Evolutionary conservation across 2,329 filamentous ascomycete species (phyloP).

Genomic region (Trichoderma pleuroti): DNA sequence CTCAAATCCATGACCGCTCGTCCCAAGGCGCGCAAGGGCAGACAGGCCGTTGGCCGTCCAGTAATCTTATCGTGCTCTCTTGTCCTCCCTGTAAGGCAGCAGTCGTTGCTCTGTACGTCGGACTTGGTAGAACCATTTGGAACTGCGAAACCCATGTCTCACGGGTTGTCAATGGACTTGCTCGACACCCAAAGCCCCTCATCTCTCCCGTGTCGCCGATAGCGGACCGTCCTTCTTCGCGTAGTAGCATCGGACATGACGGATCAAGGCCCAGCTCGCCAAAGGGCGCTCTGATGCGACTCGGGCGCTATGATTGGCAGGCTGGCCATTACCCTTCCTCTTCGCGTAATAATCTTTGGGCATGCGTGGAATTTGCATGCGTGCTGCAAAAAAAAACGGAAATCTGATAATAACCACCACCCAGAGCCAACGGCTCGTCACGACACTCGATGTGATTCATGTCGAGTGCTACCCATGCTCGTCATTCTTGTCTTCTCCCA

Average conservation of each 20-base stretch:
- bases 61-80: not conserved
- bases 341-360: conserved; percentile 17
- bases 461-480: not conserved
- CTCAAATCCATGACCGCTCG: not conserved
- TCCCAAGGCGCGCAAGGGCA: not conserved
- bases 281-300: conserved; percentile 6
- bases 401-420: conserved; percentile 15
- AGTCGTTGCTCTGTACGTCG: not conserved
- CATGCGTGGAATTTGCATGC: not conserved
- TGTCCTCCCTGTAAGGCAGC: not conserved
- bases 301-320: conserved; percentile 6
- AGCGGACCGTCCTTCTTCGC: not conserved
- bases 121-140: not conserved
- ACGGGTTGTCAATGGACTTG: not conserved
- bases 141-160: conserved; percentile 12
- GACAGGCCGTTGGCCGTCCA: not conserved
- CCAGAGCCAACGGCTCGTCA: not conserved
- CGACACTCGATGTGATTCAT: not conserved
- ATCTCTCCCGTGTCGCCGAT: conserved; percentile 9
- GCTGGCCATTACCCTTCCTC: conserved; percentile 16
- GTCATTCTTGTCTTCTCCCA: not conserved
- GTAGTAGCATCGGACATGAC: conserved; percentile 1
- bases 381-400: not conserved
- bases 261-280: not conserved
- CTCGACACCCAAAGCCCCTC: not conserved